Percentiles rank a stretch among this genome's conserved stretches.
Conservation (phyloP, 1,139 yeast species). For the Debaryomyces coudertii region DNA sequence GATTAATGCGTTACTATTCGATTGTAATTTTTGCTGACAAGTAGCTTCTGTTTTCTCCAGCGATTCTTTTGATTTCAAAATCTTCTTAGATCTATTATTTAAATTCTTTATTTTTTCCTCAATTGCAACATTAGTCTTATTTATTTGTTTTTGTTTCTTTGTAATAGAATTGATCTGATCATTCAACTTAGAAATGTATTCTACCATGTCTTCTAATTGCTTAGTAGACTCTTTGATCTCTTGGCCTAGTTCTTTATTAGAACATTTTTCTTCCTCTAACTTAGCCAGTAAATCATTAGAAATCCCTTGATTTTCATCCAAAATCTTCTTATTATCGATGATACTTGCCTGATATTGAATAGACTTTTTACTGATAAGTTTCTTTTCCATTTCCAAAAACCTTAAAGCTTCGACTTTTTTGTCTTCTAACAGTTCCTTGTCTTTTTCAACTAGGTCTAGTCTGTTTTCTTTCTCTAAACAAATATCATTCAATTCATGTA, state of each 20-base stretch:
- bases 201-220: constrained; percentile 36
- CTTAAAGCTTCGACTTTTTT: constrained; percentile 71
- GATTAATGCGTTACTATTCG: constrained; percentile 46
- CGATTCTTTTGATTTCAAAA: constrained; percentile 50
- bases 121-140: constrained; percentile 59
- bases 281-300: constrained; percentile 43
- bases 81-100: constrained; percentile 61
- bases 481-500: constrained; percentile 73
- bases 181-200: constrained; percentile 32
- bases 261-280: constrained; percentile 50
- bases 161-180: constrained; percentile 37
- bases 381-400: constrained; percentile 68
- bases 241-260: constrained; percentile 45
- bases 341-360: constrained; percentile 60
- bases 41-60: constrained; percentile 43
- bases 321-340: constrained; percentile 39
- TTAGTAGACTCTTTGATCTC: constrained; percentile 45
- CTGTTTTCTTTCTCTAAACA: constrained; percentile 83
- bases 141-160: constrained; percentile 45
- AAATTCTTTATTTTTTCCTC: constrained; percentile 77
- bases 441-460: constrained; percentile 78
- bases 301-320: constrained; percentile 41
- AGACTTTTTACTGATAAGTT: constrained; percentile 56
- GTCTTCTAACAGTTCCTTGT: constrained; percentile 68
- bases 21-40: constrained; percentile 50